Base-by-base conservation (phyloP, 257 asterid genomes). In the Pogostemon cablin region DNA sequence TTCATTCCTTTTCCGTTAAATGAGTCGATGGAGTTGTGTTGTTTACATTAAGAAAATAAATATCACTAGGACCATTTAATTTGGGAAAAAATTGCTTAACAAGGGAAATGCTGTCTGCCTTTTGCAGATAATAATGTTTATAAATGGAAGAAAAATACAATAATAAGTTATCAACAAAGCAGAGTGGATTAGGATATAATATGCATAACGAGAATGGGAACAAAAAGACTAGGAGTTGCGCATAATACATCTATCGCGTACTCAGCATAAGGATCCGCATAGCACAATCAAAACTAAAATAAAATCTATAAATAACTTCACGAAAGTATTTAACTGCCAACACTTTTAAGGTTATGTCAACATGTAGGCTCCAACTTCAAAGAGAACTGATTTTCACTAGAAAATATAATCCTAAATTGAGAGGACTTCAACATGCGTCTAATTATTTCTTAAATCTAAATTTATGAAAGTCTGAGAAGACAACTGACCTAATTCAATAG, bases 351-450 rank as follows among this genome's bases (percentile, higher is more conserved):
- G 67, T 58, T 12, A 15, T 54, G 42, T 11, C 66, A 54, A 38
- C 15, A 43, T 2, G 35, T 4, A 15, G 67, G 66, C 35, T 43
- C 67, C 52, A 54, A 64, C 75, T 65, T 65, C 55, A 44, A 15
- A 53, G 8, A 32, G 41, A 42, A 63, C 63, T 42, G 67, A 37
- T 9, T 69, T 42, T 3, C 47, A 5, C 11, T 38, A 12, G 52
- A 41, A 71, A 55, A 55, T 12, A 62, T 11, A 64, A 61, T 54
- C 44, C 20, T 67, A 47, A 3, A 47, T 17, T 41, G 67, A 67
- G 34, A 10, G 67, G 62, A 62, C 44, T 44, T 25, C 25, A 54
- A 68, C 11, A 61, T 40, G 47, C 37, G 10, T 35, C 49, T 4
- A n/a, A 10, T 42, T 11, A 59, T 11, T 17, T 58, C 61, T 11